Evolutionary conservation across 2,329 filamentous ascomycete genomes (phyloP).

Genomic region (Blastomyces emzantsi): DNA sequence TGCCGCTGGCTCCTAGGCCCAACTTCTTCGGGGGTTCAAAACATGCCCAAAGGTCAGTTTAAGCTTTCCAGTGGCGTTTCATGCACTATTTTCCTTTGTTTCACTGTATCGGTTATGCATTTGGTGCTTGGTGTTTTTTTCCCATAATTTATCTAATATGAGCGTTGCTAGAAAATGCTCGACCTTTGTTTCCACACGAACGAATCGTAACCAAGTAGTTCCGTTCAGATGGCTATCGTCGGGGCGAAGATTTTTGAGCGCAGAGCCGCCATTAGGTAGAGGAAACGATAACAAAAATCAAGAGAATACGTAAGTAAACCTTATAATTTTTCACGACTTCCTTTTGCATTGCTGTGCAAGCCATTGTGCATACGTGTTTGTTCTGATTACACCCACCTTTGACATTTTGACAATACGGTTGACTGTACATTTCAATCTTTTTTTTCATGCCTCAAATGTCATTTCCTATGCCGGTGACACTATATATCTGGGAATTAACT

Average conservation of each 20-base stretch:
- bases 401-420: neutral
- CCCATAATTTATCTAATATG: neutral
- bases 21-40: neutral
- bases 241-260: slow-evolving; percentile 9
- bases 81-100: neutral
- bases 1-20: neutral
- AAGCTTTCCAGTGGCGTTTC: neutral
- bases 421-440: neutral
- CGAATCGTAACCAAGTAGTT: neutral
- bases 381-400: neutral
- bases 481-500: neutral
- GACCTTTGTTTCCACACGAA: neutral
- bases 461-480: neutral
- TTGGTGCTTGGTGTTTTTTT: neutral
- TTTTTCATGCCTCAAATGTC: neutral
- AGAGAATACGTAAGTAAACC: slow-evolving; percentile 7
- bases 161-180: neutral
- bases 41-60: neutral
- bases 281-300: slow-evolving; percentile 4
- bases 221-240: neutral
- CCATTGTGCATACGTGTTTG: neutral
- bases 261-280: slow-evolving; percentile 5
- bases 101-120: neutral
- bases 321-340: neutral
- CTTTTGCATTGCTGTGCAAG: neutral